Percentiles rank a stretch among this genome's conserved stretches.
Conservation (phyloP, 305 asterid genomes). For the Ilex paraguariensis region DNA sequence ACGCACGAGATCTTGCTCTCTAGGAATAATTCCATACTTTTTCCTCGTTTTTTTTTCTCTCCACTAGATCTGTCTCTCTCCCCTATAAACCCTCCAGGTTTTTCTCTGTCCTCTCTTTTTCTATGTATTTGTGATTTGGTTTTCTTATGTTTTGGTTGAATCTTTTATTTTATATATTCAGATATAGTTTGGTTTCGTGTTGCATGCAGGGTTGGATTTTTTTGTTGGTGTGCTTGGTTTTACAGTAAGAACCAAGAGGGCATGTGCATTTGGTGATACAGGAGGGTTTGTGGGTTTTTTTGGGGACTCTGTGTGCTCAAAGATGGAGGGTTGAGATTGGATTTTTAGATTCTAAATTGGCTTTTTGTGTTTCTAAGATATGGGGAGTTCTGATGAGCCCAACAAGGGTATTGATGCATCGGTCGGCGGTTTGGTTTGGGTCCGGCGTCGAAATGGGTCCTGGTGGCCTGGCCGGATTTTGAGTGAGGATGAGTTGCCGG, state of each 20-base stretch:
- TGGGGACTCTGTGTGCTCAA: constrained; percentile 11
- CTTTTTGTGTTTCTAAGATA: constrained; percentile 19
- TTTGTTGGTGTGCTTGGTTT: not conserved
- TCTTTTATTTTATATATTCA: not conserved
- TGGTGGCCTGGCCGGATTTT: constrained; percentile 97
- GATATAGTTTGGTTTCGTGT: constrained; percentile 7
- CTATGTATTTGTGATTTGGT: constrained; percentile 9
- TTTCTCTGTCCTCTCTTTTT: not conserved
- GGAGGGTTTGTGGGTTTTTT: constrained; percentile 10
- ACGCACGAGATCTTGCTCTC: not conserved
- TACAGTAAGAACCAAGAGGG: not conserved
- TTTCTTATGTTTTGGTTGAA: constrained; percentile 1
- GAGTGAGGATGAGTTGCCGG: constrained; percentile 62
- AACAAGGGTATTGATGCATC: constrained; percentile 46
- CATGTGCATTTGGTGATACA: constrained; percentile 12
- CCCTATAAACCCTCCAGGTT: constrained; percentile 15
- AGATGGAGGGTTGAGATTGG: constrained; percentile 1
- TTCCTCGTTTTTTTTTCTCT: constrained; percentile 1
- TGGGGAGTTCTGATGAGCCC: constrained; percentile 60
- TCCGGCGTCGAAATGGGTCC: constrained; percentile 82
- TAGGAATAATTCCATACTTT: too few species aligned
- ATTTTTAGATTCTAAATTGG: not conserved
- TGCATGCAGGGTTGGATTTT: constrained; percentile 17
- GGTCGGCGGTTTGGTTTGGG: constrained; percentile 89
- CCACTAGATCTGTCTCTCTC: constrained; percentile 16